phyloP scores from a whole-genome alignment of 495 filamentous ascomycete species.

The Lasiosphaeriaceae sp. region DNA sequence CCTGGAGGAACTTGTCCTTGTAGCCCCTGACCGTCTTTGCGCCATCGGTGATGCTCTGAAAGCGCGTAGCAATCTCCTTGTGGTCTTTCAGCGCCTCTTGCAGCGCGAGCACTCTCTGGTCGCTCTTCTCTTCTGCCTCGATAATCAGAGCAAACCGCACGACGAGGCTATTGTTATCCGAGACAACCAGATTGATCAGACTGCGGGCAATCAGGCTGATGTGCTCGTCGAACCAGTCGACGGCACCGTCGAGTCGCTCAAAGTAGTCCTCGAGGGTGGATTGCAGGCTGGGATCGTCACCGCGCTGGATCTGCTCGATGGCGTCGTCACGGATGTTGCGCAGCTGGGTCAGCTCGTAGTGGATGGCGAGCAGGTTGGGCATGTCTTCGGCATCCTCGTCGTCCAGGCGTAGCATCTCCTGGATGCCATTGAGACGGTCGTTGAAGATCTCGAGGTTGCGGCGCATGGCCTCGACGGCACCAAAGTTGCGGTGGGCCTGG shows the following conservation, averaged over 20 bases:
- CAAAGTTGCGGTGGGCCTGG: constrained; percentile 91
- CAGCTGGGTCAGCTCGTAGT: constrained; percentile 87
- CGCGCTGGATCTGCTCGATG: constrained; percentile 84
- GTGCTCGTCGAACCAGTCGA: constrained; percentile 95
- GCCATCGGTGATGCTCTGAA: constrained; percentile 90
- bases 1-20: constrained; percentile 87
- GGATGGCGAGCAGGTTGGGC: constrained; percentile 81
- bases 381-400: constrained; percentile 82
- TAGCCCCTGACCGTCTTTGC: constrained; percentile 91
- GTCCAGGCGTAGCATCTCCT: constrained; percentile 72
- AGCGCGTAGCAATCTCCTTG: constrained; percentile 84
- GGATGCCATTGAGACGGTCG: constrained; percentile 66
- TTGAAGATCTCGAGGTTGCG: constrained; percentile 81
- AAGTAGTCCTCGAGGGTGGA: constrained; percentile 86
- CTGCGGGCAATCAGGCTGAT: constrained; percentile 84
- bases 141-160: constrained; percentile 88
- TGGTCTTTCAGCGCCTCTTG: constrained; percentile 94
- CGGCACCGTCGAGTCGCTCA: constrained; percentile 74
- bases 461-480: constrained; percentile 87
- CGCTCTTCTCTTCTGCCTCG: constrained; percentile 92
- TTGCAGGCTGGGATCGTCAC: constrained; percentile 67
- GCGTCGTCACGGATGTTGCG: constrained; percentile 92
- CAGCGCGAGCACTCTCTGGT: constrained; percentile 81
- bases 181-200: constrained; percentile 77
- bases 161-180: constrained; percentile 81